Evolutionary conservation across 495 filamentous ascomycete species (phyloP).

Genomic region (Endocarpon pusillum): DNA sequence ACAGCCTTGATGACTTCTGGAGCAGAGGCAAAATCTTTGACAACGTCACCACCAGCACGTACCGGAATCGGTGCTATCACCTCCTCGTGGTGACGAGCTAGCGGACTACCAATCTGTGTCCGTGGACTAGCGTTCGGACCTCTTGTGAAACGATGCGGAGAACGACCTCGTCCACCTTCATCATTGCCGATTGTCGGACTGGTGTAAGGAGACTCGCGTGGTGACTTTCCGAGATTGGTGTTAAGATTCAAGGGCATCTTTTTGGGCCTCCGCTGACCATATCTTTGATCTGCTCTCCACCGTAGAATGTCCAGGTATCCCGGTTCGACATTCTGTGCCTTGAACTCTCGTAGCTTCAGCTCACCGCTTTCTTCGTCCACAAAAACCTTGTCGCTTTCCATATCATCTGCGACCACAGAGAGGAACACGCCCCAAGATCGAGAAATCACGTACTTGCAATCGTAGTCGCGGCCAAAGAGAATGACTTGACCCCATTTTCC

Average conservation of each 20-base stretch:
- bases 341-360: conserved; percentile 83
- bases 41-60: conserved; percentile 16
- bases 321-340: conserved; percentile 73
- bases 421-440: conserved; percentile 85
- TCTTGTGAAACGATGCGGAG: conserved; percentile 34
- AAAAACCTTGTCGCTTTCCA: conserved; percentile 68
- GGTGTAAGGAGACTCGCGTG: conserved; percentile 33
- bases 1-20: conserved; percentile 17
- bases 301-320: conserved; percentile 84
- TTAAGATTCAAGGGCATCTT: conserved; percentile 25
- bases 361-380: conserved; percentile 86
- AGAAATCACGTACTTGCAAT: conserved; percentile 92
- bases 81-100: conserved; percentile 36
- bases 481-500: conserved; percentile 95
- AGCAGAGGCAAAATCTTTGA: conserved; percentile 15
- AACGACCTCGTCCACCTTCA: conserved; percentile 33
- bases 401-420: conserved; percentile 73
- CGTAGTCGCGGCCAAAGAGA: conserved; percentile 91
- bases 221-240: conserved; percentile 18
- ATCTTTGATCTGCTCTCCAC: conserved; percentile 89
- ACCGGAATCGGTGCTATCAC: conserved; percentile 20
- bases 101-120: conserved; percentile 32
- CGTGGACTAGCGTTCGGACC: conserved; percentile 30
- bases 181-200: conserved; percentile 33
- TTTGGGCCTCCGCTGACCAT: conserved; percentile 44